These are phyloP conservation scores for Scutellaria baicalensis DNA, from an alignment of 257 asterid genomes.

Conservation along the genomic window DNA sequence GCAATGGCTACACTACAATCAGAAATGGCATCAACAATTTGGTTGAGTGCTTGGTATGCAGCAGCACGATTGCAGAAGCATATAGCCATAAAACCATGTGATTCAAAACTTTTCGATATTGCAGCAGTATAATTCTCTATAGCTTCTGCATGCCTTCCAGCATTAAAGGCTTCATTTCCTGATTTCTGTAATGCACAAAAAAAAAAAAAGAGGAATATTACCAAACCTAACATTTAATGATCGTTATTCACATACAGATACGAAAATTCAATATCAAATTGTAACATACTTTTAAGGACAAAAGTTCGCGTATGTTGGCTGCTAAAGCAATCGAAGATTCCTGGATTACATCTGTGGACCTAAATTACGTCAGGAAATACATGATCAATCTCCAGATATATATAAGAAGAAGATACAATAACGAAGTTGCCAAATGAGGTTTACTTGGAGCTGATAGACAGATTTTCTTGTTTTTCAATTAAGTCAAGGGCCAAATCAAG, in stretches of 20 bases:
- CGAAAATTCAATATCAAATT: background rate
- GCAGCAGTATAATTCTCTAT: conserved; percentile 78
- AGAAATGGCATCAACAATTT: conserved; percentile 80
- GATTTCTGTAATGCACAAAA: conserved; percentile 47
- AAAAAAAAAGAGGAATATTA: background rate
- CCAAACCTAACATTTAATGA: background rate
- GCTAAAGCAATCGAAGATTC: conserved; percentile 47
- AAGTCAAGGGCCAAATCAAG: conserved; percentile 83
- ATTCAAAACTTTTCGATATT: conserved; percentile 65
- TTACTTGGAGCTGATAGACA: conserved; percentile 38
- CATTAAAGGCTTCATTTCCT: conserved; percentile 84
- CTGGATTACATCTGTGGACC: conserved; percentile 30
- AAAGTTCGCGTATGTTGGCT: conserved; percentile 66
- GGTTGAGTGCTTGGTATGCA: conserved; percentile 78
- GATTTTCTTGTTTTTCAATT: conserved; percentile 59
- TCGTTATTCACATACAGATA: background rate
- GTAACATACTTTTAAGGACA: conserved; percentile 53
- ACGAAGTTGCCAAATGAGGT: conserved; percentile 4
- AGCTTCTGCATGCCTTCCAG: conserved; percentile 76
- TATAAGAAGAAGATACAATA: conserved; percentile 6
- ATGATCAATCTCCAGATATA: conserved; percentile 22
- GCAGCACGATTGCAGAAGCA: conserved; percentile 99
- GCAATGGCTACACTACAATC: conserved; percentile 95
- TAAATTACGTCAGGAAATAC: conserved; percentile 24
- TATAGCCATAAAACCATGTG: conserved; percentile 83